phyloP scores from a whole-genome alignment of 805 yeast genomes.

The Cyberlindnera japonica region DNA sequence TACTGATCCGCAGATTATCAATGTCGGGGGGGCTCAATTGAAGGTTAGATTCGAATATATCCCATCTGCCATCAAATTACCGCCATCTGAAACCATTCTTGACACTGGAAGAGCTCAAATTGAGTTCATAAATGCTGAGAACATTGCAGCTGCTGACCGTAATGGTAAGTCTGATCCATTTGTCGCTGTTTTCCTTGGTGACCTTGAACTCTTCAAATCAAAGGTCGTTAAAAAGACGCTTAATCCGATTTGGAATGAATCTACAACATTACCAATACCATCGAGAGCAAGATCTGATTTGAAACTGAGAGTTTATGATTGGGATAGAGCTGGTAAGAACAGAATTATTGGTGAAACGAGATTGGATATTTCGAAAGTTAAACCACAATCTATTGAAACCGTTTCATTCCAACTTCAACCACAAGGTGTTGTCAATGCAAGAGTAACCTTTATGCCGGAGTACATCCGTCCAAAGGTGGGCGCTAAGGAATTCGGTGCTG shows the following conservation, averaged over 20 bases:
- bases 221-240: slow-evolving; percentile 62
- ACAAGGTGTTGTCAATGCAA: slow-evolving; percentile 58
- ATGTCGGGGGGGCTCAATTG: slow-evolving; percentile 40
- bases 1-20: slow-evolving; percentile 42
- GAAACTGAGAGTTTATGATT: slow-evolving; percentile 54
- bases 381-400: slow-evolving; percentile 42
- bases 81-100: slow-evolving; percentile 55
- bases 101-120: slow-evolving; percentile 66
- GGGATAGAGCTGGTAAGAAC: slow-evolving; percentile 76
- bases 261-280: slow-evolving; percentile 51
- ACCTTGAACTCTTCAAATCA: slow-evolving; percentile 51
- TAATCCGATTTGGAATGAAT: slow-evolving; percentile 76
- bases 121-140: slow-evolving; percentile 53
- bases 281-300: slow-evolving; percentile 57
- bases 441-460: slow-evolving; percentile 57
- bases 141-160: slow-evolving; percentile 56
- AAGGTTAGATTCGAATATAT: slow-evolving; percentile 52
- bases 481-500: slow-evolving; percentile 39
- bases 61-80: slow-evolving; percentile 53
- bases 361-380: slow-evolving; percentile 47
- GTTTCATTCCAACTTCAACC: slow-evolving; percentile 52
- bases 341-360: slow-evolving; percentile 52
- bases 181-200: slow-evolving; percentile 50
- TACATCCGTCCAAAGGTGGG: slow-evolving; percentile 61
- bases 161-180: slow-evolving; percentile 80